These are phyloP conservation scores for Mortierella sp. DNA, from an alignment of 371 early-diverging fungal species.

Conservation along the genomic window DNA sequence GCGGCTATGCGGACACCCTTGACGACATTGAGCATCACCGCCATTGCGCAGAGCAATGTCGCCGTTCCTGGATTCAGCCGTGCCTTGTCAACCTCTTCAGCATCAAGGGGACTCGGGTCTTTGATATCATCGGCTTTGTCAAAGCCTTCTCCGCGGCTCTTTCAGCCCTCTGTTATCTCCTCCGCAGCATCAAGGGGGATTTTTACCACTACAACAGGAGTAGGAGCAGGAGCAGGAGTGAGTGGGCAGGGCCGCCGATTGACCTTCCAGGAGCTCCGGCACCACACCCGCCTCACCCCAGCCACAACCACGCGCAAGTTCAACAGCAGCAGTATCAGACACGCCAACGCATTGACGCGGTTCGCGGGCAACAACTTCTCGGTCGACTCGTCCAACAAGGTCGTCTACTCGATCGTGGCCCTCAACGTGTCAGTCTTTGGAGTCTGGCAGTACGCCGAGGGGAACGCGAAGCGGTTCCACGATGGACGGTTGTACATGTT, in stretches of 20 bases:
- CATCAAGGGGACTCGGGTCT: too few relatives aligned
- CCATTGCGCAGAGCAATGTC: not conserved
- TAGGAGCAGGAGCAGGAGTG: not conserved
- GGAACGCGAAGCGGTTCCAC: slow-evolving; percentile 60
- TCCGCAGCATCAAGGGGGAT: not conserved
- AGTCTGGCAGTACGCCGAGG: slow-evolving; percentile 69
- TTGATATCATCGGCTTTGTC: not conserved
- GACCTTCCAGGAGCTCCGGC: not conserved
- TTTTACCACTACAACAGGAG: not conserved
- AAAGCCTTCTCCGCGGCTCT: not conserved
- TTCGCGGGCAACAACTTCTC: slow-evolving; percentile 24
- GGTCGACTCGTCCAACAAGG: slow-evolving; percentile 44
- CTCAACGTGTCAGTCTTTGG: slow-evolving; percentile 64
- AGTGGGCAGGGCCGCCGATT: not conserved
- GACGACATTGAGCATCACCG: not conserved
- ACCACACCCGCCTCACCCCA: too few relatives aligned
- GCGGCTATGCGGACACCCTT: not conserved
- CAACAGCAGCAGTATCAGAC: not conserved
- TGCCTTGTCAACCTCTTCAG: too few relatives aligned
- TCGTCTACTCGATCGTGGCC: slow-evolving; percentile 63
- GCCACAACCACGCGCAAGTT: not conserved
- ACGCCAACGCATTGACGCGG: slow-evolving; percentile 18
- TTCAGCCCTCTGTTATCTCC: not conserved
- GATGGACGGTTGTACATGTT: slow-evolving; percentile 61
- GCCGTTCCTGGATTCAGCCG: not conserved